Percentiles rank a stretch among this genome's conserved stretches.
phyloP scores from a whole-genome alignment of 2,329 filamentous ascomycete genomes.

The Fusarium protoensiforme region DNA sequence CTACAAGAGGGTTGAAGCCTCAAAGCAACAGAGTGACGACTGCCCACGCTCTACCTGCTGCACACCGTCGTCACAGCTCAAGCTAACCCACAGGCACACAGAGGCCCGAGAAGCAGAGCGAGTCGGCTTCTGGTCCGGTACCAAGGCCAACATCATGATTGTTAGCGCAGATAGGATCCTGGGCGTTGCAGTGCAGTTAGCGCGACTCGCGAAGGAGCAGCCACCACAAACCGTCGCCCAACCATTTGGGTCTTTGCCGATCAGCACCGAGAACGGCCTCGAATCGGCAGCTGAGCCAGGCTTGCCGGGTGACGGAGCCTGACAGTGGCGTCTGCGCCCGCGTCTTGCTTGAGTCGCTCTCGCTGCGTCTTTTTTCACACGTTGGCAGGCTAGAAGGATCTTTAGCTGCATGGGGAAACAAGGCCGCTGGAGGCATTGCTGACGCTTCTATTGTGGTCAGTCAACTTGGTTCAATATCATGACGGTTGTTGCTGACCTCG shows the following conservation, averaged over 20 bases:
- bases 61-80: conserved; percentile 28
- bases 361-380: conserved; percentile 30
- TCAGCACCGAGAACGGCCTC: conserved; percentile 38
- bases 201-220: conserved; percentile 31
- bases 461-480: not conserved
- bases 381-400: conserved; percentile 12
- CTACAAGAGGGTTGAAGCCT: conserved; percentile 28
- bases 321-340: conserved; percentile 35
- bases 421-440: conserved; percentile 6
- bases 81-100: conserved; percentile 11
- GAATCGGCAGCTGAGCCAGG: conserved; percentile 30
- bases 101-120: conserved; percentile 11
- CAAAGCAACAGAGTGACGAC: conserved; percentile 22
- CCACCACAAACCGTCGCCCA: conserved; percentile 36
- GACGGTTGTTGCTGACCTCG: not conserved
- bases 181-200: conserved; percentile 31
- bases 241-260: conserved; percentile 31
- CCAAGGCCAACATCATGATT: conserved; percentile 24
- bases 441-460: not conserved
- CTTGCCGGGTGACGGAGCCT: conserved; percentile 18
- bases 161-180: conserved; percentile 32
- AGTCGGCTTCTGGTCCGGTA: conserved; percentile 31
- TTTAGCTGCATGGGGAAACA: conserved; percentile 27
- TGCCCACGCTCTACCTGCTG: conserved; percentile 27
- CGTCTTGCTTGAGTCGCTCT: conserved; percentile 27